phyloP scores from a whole-genome alignment of 2,329 filamentous ascomycete species.

The Zymoseptoria ardabiliae region DNA sequence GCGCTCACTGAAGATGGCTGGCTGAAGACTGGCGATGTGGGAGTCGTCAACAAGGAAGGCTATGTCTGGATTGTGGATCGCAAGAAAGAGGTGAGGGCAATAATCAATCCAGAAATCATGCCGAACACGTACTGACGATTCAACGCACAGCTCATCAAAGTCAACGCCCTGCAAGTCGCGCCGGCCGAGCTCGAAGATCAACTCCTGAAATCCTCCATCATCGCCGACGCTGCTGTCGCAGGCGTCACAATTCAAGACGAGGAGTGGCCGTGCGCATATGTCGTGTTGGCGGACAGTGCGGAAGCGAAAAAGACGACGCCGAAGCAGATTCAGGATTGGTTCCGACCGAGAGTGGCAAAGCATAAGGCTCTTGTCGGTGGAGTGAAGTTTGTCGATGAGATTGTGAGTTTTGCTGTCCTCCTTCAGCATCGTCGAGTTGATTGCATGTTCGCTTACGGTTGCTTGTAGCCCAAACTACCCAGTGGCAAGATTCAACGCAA shows the following conservation, averaged over 20 bases:
- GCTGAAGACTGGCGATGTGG: conserved; percentile 32
- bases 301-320: conserved; percentile 32
- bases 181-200: conserved; percentile 31
- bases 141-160: conserved; percentile 34
- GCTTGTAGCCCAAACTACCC: conserved; percentile 43
- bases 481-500: conserved; percentile 54
- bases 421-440: not conserved
- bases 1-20: conserved; percentile 33
- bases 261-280: conserved; percentile 49
- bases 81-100: conserved; percentile 26
- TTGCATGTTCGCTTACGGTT: conserved; percentile 1
- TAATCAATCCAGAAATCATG: not conserved
- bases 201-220: conserved; percentile 44
- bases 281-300: conserved; percentile 42
- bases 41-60: conserved; percentile 26
- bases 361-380: conserved; percentile 36
- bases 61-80: conserved; percentile 32
- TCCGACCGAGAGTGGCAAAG: conserved; percentile 32
- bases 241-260: conserved; percentile 45
- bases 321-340: conserved; percentile 33
- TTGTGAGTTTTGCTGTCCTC: conserved; percentile 23
- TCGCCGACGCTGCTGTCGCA: conserved; percentile 50
- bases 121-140: not conserved
- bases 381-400: conserved; percentile 47
- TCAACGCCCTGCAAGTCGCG: conserved; percentile 33